These are phyloP conservation scores for Apiospora malaysiana DNA, from an alignment of 2,329 filamentous ascomycete genomes.

Conservation along the genomic window DNA sequence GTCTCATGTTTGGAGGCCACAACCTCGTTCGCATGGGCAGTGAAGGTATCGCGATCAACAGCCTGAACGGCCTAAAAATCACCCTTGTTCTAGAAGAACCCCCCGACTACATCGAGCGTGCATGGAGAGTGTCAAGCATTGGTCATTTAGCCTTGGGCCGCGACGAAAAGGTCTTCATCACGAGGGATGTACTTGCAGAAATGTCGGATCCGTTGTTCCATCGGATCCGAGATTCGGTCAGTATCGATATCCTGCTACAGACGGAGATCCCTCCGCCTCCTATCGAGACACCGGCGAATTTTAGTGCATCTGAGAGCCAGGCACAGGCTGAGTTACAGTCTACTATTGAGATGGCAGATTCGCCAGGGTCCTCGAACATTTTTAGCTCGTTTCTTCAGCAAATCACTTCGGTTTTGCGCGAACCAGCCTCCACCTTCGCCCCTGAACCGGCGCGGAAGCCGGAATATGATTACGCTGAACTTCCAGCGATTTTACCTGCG, in stretches of 20 bases:
- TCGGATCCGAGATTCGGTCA: constrained; percentile 72
- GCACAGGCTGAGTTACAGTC: constrained; percentile 36
- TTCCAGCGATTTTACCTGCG: constrained; percentile 60
- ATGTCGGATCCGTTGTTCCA: constrained; percentile 85
- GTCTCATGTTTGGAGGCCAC: constrained; percentile 52
- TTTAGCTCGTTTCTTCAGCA: constrained; percentile 51
- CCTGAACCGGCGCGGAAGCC: constrained; percentile 40
- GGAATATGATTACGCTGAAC: constrained; percentile 50
- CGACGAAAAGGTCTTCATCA: constrained; percentile 85
- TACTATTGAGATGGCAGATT: constrained; percentile 28
- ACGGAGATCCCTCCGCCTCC: constrained; percentile 33
- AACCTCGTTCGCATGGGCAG: constrained; percentile 52
- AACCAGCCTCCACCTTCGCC: constrained; percentile 46
- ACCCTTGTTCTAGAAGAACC: constrained; percentile 70
- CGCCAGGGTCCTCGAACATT: constrained; percentile 31
- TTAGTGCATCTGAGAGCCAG: constrained; percentile 36
- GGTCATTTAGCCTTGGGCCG: constrained; percentile 82
- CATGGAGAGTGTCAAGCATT: constrained; percentile 79
- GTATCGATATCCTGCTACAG: constrained; percentile 77
- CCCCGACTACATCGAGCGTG: constrained; percentile 45
- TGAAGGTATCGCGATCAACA: constrained; percentile 55
- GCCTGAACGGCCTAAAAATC: constrained; percentile 64
- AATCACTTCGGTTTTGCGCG: constrained; percentile 56
- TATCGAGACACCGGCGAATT: constrained; percentile 28
- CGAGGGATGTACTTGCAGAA: constrained; percentile 76